Conservation (phyloP, 2,329 filamentous ascomycete species). For the Curvularia sp. region DNA sequence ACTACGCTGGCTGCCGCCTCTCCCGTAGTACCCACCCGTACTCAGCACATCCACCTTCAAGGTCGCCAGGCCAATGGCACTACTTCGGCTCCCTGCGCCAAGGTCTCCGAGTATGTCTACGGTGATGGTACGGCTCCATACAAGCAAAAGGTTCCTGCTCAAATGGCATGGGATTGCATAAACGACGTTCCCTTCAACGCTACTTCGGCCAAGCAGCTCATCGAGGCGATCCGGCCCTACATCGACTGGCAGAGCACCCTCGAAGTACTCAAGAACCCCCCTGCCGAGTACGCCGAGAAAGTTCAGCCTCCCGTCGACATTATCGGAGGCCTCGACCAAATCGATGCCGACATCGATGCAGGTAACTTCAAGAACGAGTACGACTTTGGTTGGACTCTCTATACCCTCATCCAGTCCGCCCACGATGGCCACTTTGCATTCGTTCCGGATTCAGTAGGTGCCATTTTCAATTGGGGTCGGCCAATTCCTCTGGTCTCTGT, state of each 20-base stretch:
- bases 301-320: conserved; percentile 56
- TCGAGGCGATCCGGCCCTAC: conserved; percentile 53
- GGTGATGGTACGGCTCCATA: conserved; percentile 20
- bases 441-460: conserved; percentile 60
- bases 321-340: conserved; percentile 49
- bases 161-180: conserved; percentile 55
- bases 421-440: conserved; percentile 71
- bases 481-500: conserved; percentile 64
- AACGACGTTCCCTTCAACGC: conserved; percentile 55
- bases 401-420: conserved; percentile 60
- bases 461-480: conserved; percentile 59
- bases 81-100: conserved; percentile 39
- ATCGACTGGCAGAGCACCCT: conserved; percentile 57
- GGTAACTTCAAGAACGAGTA: conserved; percentile 52
- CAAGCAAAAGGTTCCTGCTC: conserved; percentile 49
- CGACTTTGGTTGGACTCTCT: conserved; percentile 60
- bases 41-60: conserved; percentile 17
- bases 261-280: conserved; percentile 53
- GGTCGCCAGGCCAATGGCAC: conserved; percentile 35
- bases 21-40: conserved; percentile 29
- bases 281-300: conserved; percentile 55
- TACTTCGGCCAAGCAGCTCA: conserved; percentile 48
- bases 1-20: conserved; percentile 32
- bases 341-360: conserved; percentile 48
- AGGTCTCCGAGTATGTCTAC: conserved; percentile 43